Conservation (phyloP, 345 rosid genomes). For the Dovyalis caffra region DNA sequence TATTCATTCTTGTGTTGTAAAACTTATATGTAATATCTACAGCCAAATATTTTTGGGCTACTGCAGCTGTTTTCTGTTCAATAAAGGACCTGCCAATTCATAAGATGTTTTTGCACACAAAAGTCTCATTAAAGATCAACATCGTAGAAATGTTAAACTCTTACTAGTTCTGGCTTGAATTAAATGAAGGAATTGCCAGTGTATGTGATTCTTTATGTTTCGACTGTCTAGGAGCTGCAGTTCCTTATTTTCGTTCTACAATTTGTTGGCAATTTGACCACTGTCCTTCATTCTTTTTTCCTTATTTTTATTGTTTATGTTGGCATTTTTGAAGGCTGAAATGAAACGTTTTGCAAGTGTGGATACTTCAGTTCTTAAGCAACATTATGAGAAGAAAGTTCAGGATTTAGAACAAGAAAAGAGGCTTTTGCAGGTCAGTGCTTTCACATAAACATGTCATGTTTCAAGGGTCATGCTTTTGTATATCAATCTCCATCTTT, state of each 20-base stretch:
- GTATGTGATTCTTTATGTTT: neutral
- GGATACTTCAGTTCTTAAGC: constrained; percentile 85
- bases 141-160: neutral
- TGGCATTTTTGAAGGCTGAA: constrained; percentile 75
- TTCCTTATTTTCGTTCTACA: neutral
- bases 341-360: constrained; percentile 68
- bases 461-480: neutral
- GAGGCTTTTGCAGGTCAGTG: constrained; percentile 67
- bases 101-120: neutral
- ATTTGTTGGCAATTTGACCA: constrained; percentile 1
- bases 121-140: neutral
- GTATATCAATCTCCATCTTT: neutral
- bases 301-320: too few species aligned
- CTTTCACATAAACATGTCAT: neutral
- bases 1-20: neutral
- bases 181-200: neutral
- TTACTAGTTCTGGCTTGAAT: neutral
- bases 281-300: neutral
- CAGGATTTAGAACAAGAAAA: constrained; percentile 87
- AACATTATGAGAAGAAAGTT: constrained; percentile 92
- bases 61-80: neutral
- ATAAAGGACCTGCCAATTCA: neutral
- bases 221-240: neutral
- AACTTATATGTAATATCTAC: neutral
- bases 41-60: neutral